Evolutionary conservation across 805 yeast species (phyloP).

Genomic region (Ogataea thermomethanolica): DNA sequence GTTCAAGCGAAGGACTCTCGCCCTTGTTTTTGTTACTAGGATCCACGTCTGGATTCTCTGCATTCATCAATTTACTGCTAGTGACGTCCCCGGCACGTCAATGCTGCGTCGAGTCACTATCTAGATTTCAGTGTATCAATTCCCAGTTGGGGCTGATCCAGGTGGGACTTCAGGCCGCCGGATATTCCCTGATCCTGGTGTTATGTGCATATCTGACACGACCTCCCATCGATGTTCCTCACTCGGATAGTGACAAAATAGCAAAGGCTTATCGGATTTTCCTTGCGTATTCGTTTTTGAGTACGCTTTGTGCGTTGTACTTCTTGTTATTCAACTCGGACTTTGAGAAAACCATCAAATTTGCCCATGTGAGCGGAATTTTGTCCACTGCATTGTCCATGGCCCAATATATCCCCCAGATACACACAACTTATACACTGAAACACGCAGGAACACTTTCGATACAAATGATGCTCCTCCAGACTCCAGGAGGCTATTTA

Average conservation of each 20-base stretch:
- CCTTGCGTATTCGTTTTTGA: slow-evolving; percentile 34
- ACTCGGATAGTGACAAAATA: slow-evolving; percentile 41
- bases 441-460: slow-evolving; percentile 81
- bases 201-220: slow-evolving; percentile 49
- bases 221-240: slow-evolving; percentile 44
- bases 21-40: slow-evolving; percentile 71
- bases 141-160: slow-evolving; percentile 66
- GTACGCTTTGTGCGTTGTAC: slow-evolving; percentile 35
- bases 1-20: slow-evolving; percentile 74
- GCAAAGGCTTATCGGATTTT: slow-evolving; percentile 40
- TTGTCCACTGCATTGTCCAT: slow-evolving; percentile 60
- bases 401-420: slow-evolving; percentile 77
- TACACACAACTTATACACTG: slow-evolving; percentile 61
- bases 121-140: slow-evolving; percentile 56
- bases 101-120: slow-evolving; percentile 50
- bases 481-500: slow-evolving; percentile 84
- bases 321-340: slow-evolving; percentile 22
- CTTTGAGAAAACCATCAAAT: slow-evolving; percentile 24
- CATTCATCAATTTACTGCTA: slow-evolving; percentile 62
- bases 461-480: slow-evolving; percentile 76
- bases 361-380: slow-evolving; percentile 63
- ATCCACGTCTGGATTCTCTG: slow-evolving; percentile 61
- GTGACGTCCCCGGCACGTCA: slow-evolving; percentile 56
- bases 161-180: slow-evolving; percentile 57
- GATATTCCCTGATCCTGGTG: slow-evolving; percentile 55